Conservation (phyloP, 2,329 filamentous ascomycete genomes). For the Beauveria caledonica region DNA sequence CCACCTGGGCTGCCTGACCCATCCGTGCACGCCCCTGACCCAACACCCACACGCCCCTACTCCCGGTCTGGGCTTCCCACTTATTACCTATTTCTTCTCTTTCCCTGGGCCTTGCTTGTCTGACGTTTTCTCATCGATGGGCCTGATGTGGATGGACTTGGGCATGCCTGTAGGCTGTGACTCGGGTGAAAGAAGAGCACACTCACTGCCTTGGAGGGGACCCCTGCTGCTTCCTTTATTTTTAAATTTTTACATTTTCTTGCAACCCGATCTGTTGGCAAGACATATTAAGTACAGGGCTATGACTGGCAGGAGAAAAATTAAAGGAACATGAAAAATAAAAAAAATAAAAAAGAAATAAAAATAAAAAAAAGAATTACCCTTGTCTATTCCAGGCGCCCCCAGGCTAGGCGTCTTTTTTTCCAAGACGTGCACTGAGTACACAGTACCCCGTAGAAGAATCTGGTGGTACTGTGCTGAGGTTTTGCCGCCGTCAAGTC, state of each 20-base stretch:
- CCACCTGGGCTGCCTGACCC: not conserved
- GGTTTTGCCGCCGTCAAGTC: slow-evolving; percentile 24
- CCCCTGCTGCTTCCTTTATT: not conserved
- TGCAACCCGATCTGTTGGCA: slow-evolving; percentile 9
- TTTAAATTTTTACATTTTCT: not conserved
- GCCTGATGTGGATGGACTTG: slow-evolving; percentile 3
- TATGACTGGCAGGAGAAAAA: not conserved
- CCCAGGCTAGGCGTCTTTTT: not conserved
- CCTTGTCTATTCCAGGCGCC: not conserved
- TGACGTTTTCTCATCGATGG: slow-evolving; percentile 8
- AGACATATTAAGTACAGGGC: not conserved
- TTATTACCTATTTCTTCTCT: slow-evolving; percentile 4
- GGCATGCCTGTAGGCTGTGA: slow-evolving; percentile 10
- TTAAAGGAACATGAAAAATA: not conserved
- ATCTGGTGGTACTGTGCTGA: slow-evolving; percentile 16
- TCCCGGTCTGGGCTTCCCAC: not conserved
- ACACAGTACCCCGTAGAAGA: slow-evolving; percentile 7
- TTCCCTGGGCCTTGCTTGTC: slow-evolving; percentile 3
- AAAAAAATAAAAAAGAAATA: not conserved
- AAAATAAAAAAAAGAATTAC: not conserved
- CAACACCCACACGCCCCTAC: not conserved
- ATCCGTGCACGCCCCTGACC: not conserved
- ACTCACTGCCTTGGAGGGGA: not conserved
- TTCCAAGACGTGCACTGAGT: slow-evolving; percentile 3
- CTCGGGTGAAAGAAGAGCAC: slow-evolving; percentile 4